These are phyloP conservation scores for Phallus indusiatus DNA, from an alignment of 768 basidiomycete genomes.

Conservation along the genomic window DNA sequence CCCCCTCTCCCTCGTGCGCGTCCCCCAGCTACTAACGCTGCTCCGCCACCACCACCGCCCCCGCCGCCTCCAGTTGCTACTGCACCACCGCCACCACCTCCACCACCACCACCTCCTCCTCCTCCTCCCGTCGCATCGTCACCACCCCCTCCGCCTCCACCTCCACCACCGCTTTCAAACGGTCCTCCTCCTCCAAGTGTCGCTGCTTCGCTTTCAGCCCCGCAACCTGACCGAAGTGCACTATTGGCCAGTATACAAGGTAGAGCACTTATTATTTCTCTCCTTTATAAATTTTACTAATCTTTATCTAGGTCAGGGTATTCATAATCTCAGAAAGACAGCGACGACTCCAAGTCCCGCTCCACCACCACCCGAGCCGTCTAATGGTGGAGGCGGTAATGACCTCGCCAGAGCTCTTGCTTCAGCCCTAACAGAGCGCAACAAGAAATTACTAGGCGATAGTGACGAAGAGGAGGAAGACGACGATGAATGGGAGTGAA, in stretches of 20 bases:
- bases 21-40: slow-evolving; percentile 25
- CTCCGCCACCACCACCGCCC: slow-evolving; percentile 15
- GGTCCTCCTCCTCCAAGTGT: slow-evolving; percentile 28
- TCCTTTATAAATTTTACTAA: not conserved
- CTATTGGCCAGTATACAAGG: slow-evolving; percentile 74
- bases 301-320: slow-evolving; percentile 39
- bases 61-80: too few relatives aligned
- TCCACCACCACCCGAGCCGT: slow-evolving; percentile 22
- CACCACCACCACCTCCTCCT: slow-evolving; percentile 23
- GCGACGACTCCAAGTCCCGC: slow-evolving; percentile 20
- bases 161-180: slow-evolving; percentile 36
- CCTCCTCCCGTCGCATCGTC: not conserved
- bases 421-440: slow-evolving; percentile 71
- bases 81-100: slow-evolving; percentile 18
- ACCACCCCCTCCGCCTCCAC: slow-evolving; percentile 27
- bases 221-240: slow-evolving; percentile 52
- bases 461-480: slow-evolving; percentile 74
- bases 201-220: slow-evolving; percentile 31
- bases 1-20: slow-evolving; percentile 30
- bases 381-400: slow-evolving; percentile 41
- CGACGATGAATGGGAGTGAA: slow-evolving; percentile 37
- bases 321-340: slow-evolving; percentile 59
- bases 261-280: not conserved
- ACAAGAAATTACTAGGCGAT: slow-evolving; percentile 81
- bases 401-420: slow-evolving; percentile 80